Evolutionary conservation across 2,329 filamentous ascomycete genomes (phyloP).

Genomic region (Ceratocystis eucalypticola): DNA sequence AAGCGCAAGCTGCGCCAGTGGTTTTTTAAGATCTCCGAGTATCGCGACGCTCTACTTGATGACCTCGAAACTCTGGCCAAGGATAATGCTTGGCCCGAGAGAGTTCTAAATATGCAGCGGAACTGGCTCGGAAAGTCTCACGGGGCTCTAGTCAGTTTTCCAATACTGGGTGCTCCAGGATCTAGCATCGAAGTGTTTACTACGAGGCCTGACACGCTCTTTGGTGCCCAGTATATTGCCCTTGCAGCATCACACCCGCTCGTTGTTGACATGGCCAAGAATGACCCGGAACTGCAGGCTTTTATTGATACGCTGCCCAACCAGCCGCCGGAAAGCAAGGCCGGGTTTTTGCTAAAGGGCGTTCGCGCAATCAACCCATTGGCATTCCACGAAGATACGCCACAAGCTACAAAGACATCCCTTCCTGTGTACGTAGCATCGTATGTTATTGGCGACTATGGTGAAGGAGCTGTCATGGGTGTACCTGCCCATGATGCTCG

Average conservation of each 20-base stretch:
- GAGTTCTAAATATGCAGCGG: slow-evolving; percentile 67
- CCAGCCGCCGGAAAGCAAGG: slow-evolving; percentile 42
- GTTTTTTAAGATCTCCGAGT: slow-evolving; percentile 76
- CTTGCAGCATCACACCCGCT: slow-evolving; percentile 60
- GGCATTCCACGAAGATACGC: slow-evolving; percentile 38
- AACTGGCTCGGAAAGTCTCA: slow-evolving; percentile 78
- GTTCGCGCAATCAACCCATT: slow-evolving; percentile 54
- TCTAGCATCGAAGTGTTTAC: slow-evolving; percentile 61
- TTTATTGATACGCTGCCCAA: slow-evolving; percentile 54
- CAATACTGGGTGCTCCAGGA: slow-evolving; percentile 34
- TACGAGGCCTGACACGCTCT: slow-evolving; percentile 74
- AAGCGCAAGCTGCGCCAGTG: slow-evolving; percentile 70
- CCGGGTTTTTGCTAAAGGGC: slow-evolving; percentile 53
- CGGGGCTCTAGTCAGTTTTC: slow-evolving; percentile 60
- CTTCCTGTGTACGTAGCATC: slow-evolving; percentile 70
- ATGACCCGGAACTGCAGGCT: slow-evolving; percentile 46
- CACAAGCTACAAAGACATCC: slow-evolving; percentile 39
- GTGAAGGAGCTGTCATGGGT: slow-evolving; percentile 81
- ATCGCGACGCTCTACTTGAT: slow-evolving; percentile 56
- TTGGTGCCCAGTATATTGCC: slow-evolving; percentile 73
- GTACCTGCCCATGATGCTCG: slow-evolving; percentile 73
- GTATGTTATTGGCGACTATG: slow-evolving; percentile 75
- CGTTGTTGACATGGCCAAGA: slow-evolving; percentile 46
- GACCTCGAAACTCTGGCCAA: slow-evolving; percentile 54
- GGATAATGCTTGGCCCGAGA: slow-evolving; percentile 62